Base-by-base conservation (phyloP, 306 rosid species). In the Psophocarpus tetragonolobus region DNA sequence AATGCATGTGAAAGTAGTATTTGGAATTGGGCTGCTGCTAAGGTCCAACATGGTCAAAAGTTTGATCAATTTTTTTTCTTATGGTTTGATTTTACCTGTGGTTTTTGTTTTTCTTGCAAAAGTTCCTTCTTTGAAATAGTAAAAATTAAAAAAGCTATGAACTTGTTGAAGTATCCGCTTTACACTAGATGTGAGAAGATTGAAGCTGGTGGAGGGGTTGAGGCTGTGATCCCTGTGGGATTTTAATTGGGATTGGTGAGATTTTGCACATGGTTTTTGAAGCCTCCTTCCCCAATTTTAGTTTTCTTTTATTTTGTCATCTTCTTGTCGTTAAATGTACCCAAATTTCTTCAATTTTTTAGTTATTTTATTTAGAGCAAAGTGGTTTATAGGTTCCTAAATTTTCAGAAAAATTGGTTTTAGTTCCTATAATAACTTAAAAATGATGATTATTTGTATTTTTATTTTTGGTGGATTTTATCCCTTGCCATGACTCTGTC, bases 81-180 rank as follows among this genome's bases (percentile, higher is more conserved):
- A 8, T 24, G 23, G n/a, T 57, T 74, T 53, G 47, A 2, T 57
- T 70, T 68, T 60, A 3, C 21, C 18, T 5, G 3, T 36, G 62
- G 47, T 51, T 51, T 50, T 27, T 13, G 74, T 9, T 44, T 71
- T 24, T 62, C 32, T 23, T 68, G 62, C 1, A n/a, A 11, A 56
- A 64, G 47, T 32, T 74, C 41, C 80, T 60, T 70, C 5, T 48
- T 24, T 23, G 58, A 79, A 69, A 48, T 10, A 66, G 57, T 44
- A n/a, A 8, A 17, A 12, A 77, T 18, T 36, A 6, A 21, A 5
- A 29, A 71, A 53, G 60, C 9, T 65, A 27, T 36, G 8, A 57
- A 30, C 10, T 38, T 82, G 41, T 38, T 71, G n/a, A 10, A 30
- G 4, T 54, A 54, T 71, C 14, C 71, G 65, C 23, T 30, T 18